These are phyloP conservation scores for Discostella stelligeroides DNA, from an alignment of 108 stramenopile genomes.

Conservation along the genomic window DNA sequence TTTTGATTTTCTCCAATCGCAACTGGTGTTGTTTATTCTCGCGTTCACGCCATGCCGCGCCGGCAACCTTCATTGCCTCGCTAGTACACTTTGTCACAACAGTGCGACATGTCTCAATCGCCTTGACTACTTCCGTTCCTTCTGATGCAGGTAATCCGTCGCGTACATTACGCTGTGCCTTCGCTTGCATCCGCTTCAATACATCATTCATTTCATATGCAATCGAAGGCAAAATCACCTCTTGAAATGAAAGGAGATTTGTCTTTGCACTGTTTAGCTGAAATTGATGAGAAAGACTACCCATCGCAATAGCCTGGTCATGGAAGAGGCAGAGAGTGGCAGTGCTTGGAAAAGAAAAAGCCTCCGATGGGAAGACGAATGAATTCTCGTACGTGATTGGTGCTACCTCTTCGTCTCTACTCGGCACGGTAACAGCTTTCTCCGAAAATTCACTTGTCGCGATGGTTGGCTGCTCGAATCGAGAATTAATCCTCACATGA, in stretches of 20 bases:
- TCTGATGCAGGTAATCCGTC: constrained; percentile 36
- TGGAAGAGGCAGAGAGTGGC: constrained; percentile 29
- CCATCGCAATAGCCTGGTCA: constrained; percentile 23
- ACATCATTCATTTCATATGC: constrained; percentile 22
- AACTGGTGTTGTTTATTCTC: constrained; percentile 18
- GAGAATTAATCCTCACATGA: neutral
- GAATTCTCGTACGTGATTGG: constrained; percentile 29
- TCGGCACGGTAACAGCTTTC: neutral
- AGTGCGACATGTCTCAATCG: constrained; percentile 40
- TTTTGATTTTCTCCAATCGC: constrained; percentile 9
- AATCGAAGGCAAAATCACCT: constrained; percentile 48
- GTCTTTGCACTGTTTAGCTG: constrained; percentile 37
- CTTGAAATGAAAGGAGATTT: constrained; percentile 40
- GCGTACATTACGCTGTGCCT: constrained; percentile 39
- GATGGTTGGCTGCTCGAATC: neutral
- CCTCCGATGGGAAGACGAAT: constrained; percentile 34
- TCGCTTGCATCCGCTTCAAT: constrained; percentile 43
- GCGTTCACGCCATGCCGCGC: constrained; percentile 40
- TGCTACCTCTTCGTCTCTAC: neutral
- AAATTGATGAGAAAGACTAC: constrained; percentile 41
- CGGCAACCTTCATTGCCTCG: constrained; percentile 28
- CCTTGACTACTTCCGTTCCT: constrained; percentile 45
- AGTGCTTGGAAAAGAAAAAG: constrained; percentile 16
- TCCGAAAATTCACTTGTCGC: neutral
- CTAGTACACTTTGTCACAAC: constrained; percentile 30